Evolutionary conservation across 257 asterid genomes (phyloP).

Genomic region (Plectranthus barbatus): DNA sequence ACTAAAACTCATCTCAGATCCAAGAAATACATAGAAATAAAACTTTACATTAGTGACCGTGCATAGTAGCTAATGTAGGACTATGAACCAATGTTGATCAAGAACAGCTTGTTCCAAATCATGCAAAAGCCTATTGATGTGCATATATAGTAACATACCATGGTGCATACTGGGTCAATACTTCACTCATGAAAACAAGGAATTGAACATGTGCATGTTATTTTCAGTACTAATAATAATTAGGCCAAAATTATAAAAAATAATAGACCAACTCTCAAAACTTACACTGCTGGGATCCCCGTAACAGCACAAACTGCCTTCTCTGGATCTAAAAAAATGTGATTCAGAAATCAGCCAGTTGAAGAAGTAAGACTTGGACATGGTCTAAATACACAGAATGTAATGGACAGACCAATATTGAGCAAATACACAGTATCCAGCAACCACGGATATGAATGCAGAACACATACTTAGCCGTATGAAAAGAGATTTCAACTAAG

Average conservation of each 20-base stretch:
- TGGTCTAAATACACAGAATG: background rate
- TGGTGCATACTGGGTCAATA: too few species aligned
- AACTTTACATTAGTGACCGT: background rate
- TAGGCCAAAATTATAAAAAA: background rate
- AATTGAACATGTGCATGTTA: background rate
- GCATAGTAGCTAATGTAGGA: background rate
- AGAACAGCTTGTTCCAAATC: background rate
- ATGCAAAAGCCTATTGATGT: background rate
- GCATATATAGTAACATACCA: background rate
- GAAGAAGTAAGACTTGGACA: background rate
- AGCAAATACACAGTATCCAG: background rate
- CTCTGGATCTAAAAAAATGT: constrained; percentile 59
- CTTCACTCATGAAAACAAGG: background rate
- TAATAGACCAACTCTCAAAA: background rate
- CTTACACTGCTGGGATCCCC: constrained; percentile 79
- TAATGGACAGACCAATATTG: background rate
- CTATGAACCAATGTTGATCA: background rate
- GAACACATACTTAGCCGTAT: background rate
- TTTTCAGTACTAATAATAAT: background rate
- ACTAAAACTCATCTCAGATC: background rate
- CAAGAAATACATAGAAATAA: background rate
- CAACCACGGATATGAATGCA: background rate
- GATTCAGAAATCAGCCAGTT: constrained; percentile 12
- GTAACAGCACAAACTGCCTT: constrained; percentile 77
- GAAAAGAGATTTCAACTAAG: background rate